These are phyloP conservation scores for Kazachstania kunashirensis DNA, from an alignment of 805 yeast species.

Conservation along the genomic window DNA sequence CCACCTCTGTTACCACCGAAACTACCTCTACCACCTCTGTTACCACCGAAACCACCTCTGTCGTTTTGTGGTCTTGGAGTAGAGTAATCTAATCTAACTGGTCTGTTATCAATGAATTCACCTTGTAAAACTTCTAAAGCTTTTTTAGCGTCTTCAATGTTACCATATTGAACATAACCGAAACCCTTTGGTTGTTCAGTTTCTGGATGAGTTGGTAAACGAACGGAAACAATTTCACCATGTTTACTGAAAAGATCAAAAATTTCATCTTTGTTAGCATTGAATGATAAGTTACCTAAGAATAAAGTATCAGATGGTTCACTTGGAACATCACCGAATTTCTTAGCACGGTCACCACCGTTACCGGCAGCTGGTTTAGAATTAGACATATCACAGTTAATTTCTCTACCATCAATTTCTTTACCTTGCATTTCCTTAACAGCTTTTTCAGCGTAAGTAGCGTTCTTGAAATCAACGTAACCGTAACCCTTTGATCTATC, in stretches of 20 bases:
- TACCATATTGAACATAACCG: constrained; percentile 89
- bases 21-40: constrained; percentile 31
- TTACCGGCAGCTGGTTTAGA: constrained; percentile 54
- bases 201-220: constrained; percentile 97
- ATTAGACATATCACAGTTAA: constrained; percentile 86
- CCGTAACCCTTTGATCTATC: constrained; percentile 96
- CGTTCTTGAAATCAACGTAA: constrained; percentile 85
- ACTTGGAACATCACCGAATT: constrained; percentile 83
- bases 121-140: constrained; percentile 87
- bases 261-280: constrained; percentile 71
- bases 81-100: constrained; percentile 90
- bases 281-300: constrained; percentile 92
- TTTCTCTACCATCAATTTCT: constrained; percentile 95
- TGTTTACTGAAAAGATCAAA: constrained; percentile 62
- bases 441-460: constrained; percentile 77
- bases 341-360: constrained; percentile 71
- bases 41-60: constrained; percentile 36
- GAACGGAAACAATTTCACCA: constrained; percentile 79
- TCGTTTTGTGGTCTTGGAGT: constrained; percentile 66
- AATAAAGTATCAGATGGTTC: constrained; percentile 93
- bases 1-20: constrained; percentile 26
- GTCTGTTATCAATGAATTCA: constrained; percentile 79
- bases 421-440: constrained; percentile 75
- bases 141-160: constrained; percentile 80
- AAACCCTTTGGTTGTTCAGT: constrained; percentile 98